Percentiles rank a stretch among this genome's conserved stretches.
Conservation (phyloP, 495 filamentous ascomycete species). For the Hypoxylon subgilvum region DNA sequence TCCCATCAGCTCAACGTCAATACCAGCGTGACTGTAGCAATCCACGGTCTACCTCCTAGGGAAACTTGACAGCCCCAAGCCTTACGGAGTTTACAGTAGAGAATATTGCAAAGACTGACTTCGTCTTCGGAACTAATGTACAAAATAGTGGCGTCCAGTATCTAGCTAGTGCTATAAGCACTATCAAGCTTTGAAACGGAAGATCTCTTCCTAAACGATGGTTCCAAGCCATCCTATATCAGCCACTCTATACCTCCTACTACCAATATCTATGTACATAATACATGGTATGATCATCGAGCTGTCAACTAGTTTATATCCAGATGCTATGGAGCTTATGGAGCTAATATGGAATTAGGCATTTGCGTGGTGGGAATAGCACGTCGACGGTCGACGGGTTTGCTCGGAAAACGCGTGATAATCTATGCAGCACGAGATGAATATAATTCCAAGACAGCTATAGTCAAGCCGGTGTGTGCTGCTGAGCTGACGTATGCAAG, state of each 20-base stretch:
- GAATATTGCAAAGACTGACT: no score
- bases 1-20: no score
- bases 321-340: neutral
- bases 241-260: conserved; percentile 24
- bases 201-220: conserved; percentile 15
- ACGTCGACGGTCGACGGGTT: neutral
- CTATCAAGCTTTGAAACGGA: neutral
- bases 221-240: conserved; percentile 21
- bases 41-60: no score
- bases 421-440: neutral
- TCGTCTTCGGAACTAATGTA: neutral
- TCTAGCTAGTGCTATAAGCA: neutral
- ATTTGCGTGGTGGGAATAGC: neutral
- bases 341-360: neutral
- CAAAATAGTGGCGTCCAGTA: neutral
- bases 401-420: neutral
- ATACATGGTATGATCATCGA: conserved; percentile 6
- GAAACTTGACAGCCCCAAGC: no score
- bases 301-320: neutral
- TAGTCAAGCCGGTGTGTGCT: neutral
- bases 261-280: neutral
- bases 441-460: neutral
- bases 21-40: no score
- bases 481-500: neutral
- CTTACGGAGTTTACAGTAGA: no score